A percentile compares a stretch with the other conserved stretches of the same genome.
phyloP scores from a whole-genome alignment of 176 grass and related monocot species.

The Ampelocalamus luodianensis region DNA sequence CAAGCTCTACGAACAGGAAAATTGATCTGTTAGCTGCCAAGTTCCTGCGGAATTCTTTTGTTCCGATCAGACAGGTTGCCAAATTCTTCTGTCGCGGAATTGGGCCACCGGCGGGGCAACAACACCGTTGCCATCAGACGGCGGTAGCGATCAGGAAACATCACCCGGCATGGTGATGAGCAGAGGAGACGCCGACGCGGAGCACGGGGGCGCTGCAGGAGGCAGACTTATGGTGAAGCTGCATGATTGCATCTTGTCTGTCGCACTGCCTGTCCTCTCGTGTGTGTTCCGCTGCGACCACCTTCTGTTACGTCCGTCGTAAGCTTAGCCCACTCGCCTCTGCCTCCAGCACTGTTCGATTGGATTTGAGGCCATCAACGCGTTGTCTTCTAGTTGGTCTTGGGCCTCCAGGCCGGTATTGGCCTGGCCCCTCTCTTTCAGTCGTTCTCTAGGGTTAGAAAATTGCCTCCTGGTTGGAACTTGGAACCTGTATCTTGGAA shows the following conservation, averaged over 20 bases:
- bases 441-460: not conserved
- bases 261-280: not conserved
- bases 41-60: not conserved
- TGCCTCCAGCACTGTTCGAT: constrained; percentile 15
- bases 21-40: not conserved
- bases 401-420: no score
- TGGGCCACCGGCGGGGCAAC: not conserved
- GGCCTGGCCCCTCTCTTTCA: not conserved
- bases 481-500: not conserved
- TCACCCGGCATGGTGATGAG: constrained; percentile 15
- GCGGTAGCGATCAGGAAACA: not conserved
- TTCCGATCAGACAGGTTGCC: not conserved
- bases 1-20: not conserved
- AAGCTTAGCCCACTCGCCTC: not conserved
- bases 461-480: not conserved
- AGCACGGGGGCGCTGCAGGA: not conserved
- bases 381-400: constrained; percentile 7
- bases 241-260: constrained; percentile 5
- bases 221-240: not conserved
- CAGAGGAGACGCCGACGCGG: not conserved
- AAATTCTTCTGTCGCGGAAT: no score
- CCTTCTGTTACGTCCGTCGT: not conserved
- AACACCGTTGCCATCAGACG: not conserved
- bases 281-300: not conserved
- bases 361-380: not conserved